These are phyloP conservation scores for Bjerkandera adusta DNA, from an alignment of 1,284 basidiomycete species.

Conservation along the genomic window DNA sequence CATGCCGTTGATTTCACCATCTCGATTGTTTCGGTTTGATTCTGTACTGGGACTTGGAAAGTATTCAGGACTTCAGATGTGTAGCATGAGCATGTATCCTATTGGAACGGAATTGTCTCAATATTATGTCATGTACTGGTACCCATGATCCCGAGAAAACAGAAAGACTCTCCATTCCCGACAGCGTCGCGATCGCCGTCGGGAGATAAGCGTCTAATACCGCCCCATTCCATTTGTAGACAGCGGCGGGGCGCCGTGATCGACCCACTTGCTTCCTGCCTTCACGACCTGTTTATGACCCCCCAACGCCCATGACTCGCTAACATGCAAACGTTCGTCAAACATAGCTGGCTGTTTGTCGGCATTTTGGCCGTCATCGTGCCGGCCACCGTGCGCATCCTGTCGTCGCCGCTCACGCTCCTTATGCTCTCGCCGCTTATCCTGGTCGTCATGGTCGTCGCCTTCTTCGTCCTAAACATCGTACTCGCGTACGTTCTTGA, in stretches of 20 bases:
- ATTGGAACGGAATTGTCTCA: too few relatives aligned
- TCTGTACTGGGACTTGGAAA: background rate
- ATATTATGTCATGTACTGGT: too few relatives aligned
- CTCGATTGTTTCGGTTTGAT: slow-evolving; percentile 32
- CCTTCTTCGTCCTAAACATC: slow-evolving; percentile 52
- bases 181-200: too few relatives aligned
- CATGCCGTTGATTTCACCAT: slow-evolving; percentile 45
- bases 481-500: slow-evolving; percentile 59
- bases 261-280: too few relatives aligned
- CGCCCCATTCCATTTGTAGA: background rate
- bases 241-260: too few relatives aligned
- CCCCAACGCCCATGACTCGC: background rate
- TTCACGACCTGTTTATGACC: background rate
- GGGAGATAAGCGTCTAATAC: too few relatives aligned
- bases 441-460: slow-evolving; percentile 44
- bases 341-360: slow-evolving; percentile 36
- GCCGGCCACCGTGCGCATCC: slow-evolving; percentile 49
- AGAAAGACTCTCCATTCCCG: too few relatives aligned
- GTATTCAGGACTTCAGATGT: background rate
- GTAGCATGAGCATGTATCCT: too few relatives aligned
- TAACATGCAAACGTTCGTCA: slow-evolving; percentile 1
- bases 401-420: slow-evolving; percentile 64
- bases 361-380: slow-evolving; percentile 51
- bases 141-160: too few relatives aligned
- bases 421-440: slow-evolving; percentile 62